These are phyloP conservation scores for Mycena amicta DNA, from an alignment of 768 basidiomycete species.

Conservation along the genomic window DNA sequence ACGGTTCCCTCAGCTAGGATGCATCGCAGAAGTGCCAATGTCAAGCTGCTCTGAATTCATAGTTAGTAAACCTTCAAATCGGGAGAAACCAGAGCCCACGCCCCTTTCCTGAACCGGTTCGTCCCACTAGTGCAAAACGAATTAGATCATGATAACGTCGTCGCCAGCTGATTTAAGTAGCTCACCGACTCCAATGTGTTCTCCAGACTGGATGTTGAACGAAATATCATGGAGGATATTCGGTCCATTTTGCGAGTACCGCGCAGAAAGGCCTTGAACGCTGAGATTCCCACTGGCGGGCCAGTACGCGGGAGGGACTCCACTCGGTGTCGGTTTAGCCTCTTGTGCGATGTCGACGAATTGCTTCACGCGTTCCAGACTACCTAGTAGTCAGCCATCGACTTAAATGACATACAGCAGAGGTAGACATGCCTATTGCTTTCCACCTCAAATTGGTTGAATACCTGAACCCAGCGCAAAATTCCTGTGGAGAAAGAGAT, in stretches of 20 bases:
- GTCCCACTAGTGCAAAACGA: too few relatives aligned
- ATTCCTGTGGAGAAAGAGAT: constrained; percentile 28
- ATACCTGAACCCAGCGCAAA: constrained; percentile 13
- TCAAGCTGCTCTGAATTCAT: too few relatives aligned
- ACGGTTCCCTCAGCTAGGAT: too few relatives aligned
- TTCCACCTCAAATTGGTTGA: constrained; percentile 49
- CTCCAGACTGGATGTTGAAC: too few relatives aligned
- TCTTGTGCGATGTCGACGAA: constrained; percentile 61
- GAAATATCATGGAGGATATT: too few relatives aligned
- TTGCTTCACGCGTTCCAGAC: constrained; percentile 53
- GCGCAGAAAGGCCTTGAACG: constrained; percentile 42
- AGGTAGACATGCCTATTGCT: constrained; percentile 30
- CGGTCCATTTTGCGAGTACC: constrained; percentile 55
- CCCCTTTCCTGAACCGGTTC: too few relatives aligned
- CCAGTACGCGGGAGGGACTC: too few relatives aligned
- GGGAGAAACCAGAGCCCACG: background rate
- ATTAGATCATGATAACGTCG: background rate
- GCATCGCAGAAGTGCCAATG: too few relatives aligned
- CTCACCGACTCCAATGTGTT: too few relatives aligned
- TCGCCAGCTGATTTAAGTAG: background rate
- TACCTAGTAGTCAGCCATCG: constrained; percentile 36
- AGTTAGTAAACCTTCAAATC: background rate
- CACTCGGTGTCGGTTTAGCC: constrained; percentile 41
- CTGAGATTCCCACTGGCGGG: too few relatives aligned
- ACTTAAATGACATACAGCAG: constrained; percentile 25